Evolutionary conservation across 495 filamentous ascomycete genomes (phyloP), one percentile per base, ranked within the genome.

Genomic region (Penicillium herquei): DNA sequence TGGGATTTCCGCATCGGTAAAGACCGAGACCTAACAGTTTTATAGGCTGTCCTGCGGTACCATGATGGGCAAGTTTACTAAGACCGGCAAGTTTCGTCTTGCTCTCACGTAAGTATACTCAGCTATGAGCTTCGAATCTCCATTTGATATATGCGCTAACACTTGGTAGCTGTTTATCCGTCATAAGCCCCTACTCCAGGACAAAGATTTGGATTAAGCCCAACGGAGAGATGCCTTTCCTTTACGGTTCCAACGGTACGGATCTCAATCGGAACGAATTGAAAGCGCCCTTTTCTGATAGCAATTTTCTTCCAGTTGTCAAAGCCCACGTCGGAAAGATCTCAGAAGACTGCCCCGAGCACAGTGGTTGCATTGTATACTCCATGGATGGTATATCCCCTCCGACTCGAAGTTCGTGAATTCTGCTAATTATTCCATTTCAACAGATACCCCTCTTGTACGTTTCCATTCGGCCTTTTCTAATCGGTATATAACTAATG

Each of bases 191-290:
- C 39, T 88, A 96, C 72, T 92, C 94, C 18, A 79, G 96, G 33
- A 45, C 94, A 70, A 96, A 96, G 81, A 82, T 96, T 51, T 97
- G 90, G 90, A 85, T 99, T 54, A 95, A 95, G 72, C 70, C 84
- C 18, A 99, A 99, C 74, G 94, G 95, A 44, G 91, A 39, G 21
- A 51, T 51, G 51, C 51, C 51, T 46, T 96, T 91, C 70, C 74
- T 96, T 12, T 98, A 98, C 72, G 94, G 92, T 32, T 86, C 87
- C 30, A 87, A 95, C 67, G 34, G 34, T 37, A 37, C 12, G 34
- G 34, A 37, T 37, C 12, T 37, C 34, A 13, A 37, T 37, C 60
- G 93, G 97, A 73, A 89, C 7, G 17, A 12, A 43, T 1, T 43
- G 11, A 8, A 43, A n/a, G 40, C 9, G 14, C 17, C 40, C 1